Base-by-base conservation (phyloP, 2,329 filamentous ascomycete genomes). In the Magnaporthiopsis rhizophila region DNA sequence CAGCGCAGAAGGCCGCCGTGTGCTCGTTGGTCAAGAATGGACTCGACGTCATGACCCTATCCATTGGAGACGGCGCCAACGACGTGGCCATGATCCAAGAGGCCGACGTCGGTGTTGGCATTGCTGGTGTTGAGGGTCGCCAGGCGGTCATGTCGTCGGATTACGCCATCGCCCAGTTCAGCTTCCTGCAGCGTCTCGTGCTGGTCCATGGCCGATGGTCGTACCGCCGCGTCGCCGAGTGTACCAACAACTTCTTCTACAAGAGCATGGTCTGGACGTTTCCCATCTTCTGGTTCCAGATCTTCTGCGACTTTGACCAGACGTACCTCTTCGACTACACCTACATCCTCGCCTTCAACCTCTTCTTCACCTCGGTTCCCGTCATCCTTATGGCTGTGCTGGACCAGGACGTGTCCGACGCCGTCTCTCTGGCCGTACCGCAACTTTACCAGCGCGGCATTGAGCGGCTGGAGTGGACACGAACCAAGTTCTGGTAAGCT, bases 201-300 rank as follows among this genome's bases (percentile, higher is more conserved):
- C 84, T 97, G 26, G 92, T 97, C 5, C 93, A 97, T 73, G 93
- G 93, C 65, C 86, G 93, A 65, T 97, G 93, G 91, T 97, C 92
- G n/a, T 99, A 99, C 78, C 86, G 94, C 63, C 87, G 95, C 70
- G 80, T 99, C 74, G 92, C 89, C 36, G 95, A 99, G 79, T 91
- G 89, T 60, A 97, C 96, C 72, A 92, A 92, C 75, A 99, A 99
- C 76, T 99, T 99, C 83, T 99, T 99, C 82, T 99, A 98, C 86
- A 99, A 99, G 89, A 99, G 98, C 80, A 90, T 99, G 77, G 89
- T 98, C 63, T 99, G 95, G 95, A 95, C 92, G 0, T 94, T 97
- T 73, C 86, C 89, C 58, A 90, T 99, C 65, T 97, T 98, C 83
- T 98, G 94, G 94, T 99, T 91, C 77, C 92, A 96, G 74, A 91